These are phyloP conservation scores for Fusarium decemcellulare DNA, from an alignment of 2,329 filamentous ascomycete genomes.

Conservation along the genomic window DNA sequence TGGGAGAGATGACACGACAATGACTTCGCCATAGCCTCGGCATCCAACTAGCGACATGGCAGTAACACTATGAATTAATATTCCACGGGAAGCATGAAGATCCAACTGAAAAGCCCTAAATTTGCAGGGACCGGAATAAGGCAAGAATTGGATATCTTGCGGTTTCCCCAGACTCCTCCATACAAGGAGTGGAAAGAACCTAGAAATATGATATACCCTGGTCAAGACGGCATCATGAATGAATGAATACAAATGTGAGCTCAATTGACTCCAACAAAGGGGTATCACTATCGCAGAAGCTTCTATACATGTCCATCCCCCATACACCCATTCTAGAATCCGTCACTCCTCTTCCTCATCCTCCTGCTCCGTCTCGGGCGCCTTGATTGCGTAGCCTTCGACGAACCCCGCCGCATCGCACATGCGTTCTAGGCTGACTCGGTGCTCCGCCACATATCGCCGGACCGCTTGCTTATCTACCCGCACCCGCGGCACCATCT, in stretches of 20 bases:
- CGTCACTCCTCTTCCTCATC: slow-evolving; percentile 39
- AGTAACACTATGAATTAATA: too few relatives aligned
- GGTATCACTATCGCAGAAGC: slow-evolving; percentile 44
- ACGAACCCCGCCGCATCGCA: slow-evolving; percentile 84
- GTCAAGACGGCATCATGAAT: neutral
- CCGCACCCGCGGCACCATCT: slow-evolving; percentile 61
- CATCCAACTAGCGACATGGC: neutral
- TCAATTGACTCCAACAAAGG: slow-evolving; percentile 1
- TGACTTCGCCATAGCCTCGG: slow-evolving; percentile 23
- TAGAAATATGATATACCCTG: too few relatives aligned
- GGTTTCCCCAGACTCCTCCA: neutral
- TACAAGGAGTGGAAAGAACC: neutral
- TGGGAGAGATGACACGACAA: neutral
- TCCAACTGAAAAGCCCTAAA: slow-evolving; percentile 13
- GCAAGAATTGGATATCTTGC: too few relatives aligned
- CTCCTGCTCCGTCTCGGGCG: slow-evolving; percentile 52
- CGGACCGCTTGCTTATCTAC: slow-evolving; percentile 71
- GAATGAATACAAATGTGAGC: neutral
- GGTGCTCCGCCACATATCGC: slow-evolving; percentile 75
- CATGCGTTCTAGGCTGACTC: slow-evolving; percentile 73
- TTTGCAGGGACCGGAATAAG: too few relatives aligned
- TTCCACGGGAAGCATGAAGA: neutral
- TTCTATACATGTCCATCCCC: slow-evolving; percentile 22
- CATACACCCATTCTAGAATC: slow-evolving; percentile 4
- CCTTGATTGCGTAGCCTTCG: slow-evolving; percentile 72